Base-by-base conservation (phyloP, 2,329 filamentous ascomycete genomes). In the Colletotrichum lini region DNA sequence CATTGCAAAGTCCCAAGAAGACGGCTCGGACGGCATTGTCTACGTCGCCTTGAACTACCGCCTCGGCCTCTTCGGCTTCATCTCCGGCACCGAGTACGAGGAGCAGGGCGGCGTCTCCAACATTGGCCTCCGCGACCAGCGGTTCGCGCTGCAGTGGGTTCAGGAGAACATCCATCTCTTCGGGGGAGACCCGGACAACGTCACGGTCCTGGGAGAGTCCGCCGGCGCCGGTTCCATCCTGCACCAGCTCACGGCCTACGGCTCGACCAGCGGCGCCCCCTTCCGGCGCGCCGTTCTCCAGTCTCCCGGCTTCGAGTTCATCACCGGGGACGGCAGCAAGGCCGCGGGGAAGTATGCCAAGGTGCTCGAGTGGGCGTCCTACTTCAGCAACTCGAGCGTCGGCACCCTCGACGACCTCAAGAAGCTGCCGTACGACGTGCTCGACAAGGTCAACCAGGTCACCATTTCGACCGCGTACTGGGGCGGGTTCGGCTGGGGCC, bases 71-170 rank as follows among this genome's bases (percentile, higher is more conserved):
- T 81, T 87, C 60, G 86, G 86, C 0, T 88, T 86, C 70, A 77
- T 83, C 2, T 76, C 77, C n/a, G 82, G 83, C 10, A 74, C 75
- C 5, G 78, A 78, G 5, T 77, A 83, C 42, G 76, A 80, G 40
- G 64, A 74, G 10, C 75, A 82, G 30, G 81, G 77, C 2, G 82
- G 79, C 1, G 73, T 78, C 9, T 73, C 82, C 6, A 86, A 86
- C 70, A 78, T 78, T 12, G 78, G 78, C 1, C 73, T 83, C 45
- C 78, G 79, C 56, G 82, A 84, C 68, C 81, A 84, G 65, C 79
- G 83, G 40, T 78, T 80, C 3, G 84, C 81, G 4, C 77, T 86
- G 16, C 73, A 85, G 68, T 87, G 85, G 85, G 81, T 85, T 2
- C 80, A 84, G 44, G 74, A 82, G 16, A 80, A 86, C 73, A 85